Percentiles rank a stretch among this genome's conserved stretches.
These are phyloP conservation scores for Zygosaccharomyces pseudobailii DNA, from an alignment of 1,139 yeast genomes.

Conservation along the genomic window DNA sequence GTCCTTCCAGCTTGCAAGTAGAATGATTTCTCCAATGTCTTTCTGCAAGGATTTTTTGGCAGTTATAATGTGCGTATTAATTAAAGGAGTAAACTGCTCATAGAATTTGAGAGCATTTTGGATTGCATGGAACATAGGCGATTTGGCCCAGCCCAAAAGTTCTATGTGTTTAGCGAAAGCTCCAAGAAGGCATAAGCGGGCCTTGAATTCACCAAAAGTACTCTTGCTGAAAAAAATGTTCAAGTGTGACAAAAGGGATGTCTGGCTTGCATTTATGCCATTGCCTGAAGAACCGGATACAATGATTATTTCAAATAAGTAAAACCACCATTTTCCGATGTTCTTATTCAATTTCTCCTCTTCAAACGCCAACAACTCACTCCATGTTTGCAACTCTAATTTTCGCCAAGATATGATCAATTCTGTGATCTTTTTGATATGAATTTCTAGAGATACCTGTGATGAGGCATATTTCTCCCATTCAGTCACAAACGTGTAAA, in stretches of 20 bases:
- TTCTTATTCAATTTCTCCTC: constrained; percentile 46
- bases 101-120: constrained; percentile 62
- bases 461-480: constrained; percentile 93
- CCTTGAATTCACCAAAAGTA: constrained; percentile 63
- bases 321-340: constrained; percentile 87
- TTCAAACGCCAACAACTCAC: constrained; percentile 65
- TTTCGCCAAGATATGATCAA: constrained; percentile 88
- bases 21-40: constrained; percentile 64
- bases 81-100: constrained; percentile 52
- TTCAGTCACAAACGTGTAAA: constrained; percentile 74
- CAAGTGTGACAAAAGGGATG: constrained; percentile 49
- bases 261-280: constrained; percentile 32
- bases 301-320: constrained; percentile 68
- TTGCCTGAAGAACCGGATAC: constrained; percentile 29
- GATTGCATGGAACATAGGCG: constrained; percentile 41
- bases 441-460: constrained; percentile 58
- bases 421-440: constrained; percentile 54
- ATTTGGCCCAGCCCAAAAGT: constrained; percentile 22
- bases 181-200: constrained; percentile 52
- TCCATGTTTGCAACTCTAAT: constrained; percentile 84
- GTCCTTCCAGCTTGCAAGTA: constrained; percentile 96
- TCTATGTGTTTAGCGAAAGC: constrained; percentile 57
- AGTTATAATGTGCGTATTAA: constrained; percentile 43
- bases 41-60: constrained; percentile 51
- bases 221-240: constrained; percentile 73